These are phyloP conservation scores for Forsythia viridissima DNA, from an alignment of 257 asterid species.

Conservation along the genomic window DNA sequence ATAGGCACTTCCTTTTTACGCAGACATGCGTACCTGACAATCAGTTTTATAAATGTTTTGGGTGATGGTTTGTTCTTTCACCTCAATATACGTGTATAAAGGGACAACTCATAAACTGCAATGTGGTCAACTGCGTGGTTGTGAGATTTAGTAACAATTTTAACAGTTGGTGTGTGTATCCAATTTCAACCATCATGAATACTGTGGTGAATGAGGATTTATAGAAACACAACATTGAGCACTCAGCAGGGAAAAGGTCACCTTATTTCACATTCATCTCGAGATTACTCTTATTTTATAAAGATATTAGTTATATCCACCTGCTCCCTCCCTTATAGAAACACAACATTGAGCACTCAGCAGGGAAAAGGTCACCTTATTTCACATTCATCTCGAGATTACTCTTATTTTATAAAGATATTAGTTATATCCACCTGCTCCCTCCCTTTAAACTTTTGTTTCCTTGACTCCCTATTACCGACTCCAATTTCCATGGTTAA, in stretches of 20 bases:
- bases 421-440: neutral
- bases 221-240: neutral
- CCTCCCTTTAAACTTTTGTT: neutral
- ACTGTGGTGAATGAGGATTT: neutral
- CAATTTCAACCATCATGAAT: no score
- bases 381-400: neutral
- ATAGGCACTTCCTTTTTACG: neutral
- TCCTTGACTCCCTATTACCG: slow-evolving; percentile 63
- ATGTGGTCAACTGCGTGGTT: no score
- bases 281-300: neutral
- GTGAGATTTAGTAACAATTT: neutral
- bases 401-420: neutral
- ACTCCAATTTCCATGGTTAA: slow-evolving; percentile 58
- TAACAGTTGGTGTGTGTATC: no score
- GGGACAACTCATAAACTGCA: no score
- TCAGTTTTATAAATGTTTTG: no score
- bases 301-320: neutral
- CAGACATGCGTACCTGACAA: neutral
- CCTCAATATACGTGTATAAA: no score
- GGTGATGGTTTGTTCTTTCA: no score
- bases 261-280: neutral
- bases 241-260: neutral
- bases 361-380: neutral
- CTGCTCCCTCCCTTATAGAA: neutral
- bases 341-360: neutral